Evolutionary conservation across 805 yeast species (phyloP).

Genomic region (Candida awuae): DNA sequence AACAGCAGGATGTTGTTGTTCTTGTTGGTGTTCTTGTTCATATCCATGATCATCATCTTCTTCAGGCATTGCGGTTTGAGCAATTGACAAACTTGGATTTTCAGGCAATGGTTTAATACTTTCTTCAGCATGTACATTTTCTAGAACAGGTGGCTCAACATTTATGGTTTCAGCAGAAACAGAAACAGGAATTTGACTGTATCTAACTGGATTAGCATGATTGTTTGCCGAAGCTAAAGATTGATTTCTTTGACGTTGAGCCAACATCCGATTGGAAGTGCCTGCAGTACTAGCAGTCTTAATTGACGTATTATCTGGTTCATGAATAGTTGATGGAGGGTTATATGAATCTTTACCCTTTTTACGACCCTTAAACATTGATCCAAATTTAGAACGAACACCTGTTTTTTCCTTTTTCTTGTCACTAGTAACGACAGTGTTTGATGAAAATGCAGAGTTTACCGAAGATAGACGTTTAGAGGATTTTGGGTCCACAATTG

Average conservation of each 20-base stretch:
- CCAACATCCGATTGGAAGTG: conserved; percentile 2
- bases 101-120: conserved; percentile 4
- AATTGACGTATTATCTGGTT: conserved; percentile 28
- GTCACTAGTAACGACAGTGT: conserved; percentile 5
- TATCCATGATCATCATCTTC: neutral
- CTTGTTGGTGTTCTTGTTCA: neutral
- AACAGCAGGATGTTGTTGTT: conserved; percentile 1
- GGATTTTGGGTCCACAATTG: neutral
- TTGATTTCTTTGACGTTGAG: conserved; percentile 11
- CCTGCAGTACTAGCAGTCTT: conserved; percentile 14
- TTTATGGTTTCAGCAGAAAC: neutral
- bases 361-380: conserved; percentile 52
- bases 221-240: conserved; percentile 8
- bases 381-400: conserved; percentile 65
- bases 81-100: conserved; percentile 1
- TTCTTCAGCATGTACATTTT: neutral
- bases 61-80: no score
- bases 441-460: conserved; percentile 11
- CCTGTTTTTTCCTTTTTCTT: conserved; percentile 28
- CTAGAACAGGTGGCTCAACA: neutral
- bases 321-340: conserved; percentile 22
- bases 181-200: neutral
- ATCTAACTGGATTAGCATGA: neutral
- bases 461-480: conserved; percentile 12
- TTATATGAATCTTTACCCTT: conserved; percentile 37